phyloP scores from a whole-genome alignment of 176 grass and related monocot species.

The Carex scoparia region DNA sequence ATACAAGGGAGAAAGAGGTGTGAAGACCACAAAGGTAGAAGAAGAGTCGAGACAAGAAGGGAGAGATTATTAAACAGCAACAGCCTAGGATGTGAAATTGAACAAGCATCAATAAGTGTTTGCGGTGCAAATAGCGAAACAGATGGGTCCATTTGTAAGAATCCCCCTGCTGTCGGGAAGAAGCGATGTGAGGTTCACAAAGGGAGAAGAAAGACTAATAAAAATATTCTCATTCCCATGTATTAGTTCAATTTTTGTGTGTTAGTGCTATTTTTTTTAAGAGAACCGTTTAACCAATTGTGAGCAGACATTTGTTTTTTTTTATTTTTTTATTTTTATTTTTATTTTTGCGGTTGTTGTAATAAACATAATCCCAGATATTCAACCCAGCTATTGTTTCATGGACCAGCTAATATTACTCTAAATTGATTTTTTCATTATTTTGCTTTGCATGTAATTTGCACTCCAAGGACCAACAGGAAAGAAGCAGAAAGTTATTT shows the following conservation, averaged over 20 bases:
- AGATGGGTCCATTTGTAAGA: constrained; percentile 31
- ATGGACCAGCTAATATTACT: not conserved
- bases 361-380: not conserved
- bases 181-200: constrained; percentile 28
- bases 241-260: too few species aligned
- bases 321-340: too few species aligned
- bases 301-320: not conserved
- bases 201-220: constrained; percentile 19
- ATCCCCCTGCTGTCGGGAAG: constrained; percentile 12
- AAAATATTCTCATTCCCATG: not conserved
- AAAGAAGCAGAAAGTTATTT: not conserved
- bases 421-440: not conserved
- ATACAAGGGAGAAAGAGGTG: constrained; percentile 79
- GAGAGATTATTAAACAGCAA: constrained; percentile 5
- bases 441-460: not conserved
- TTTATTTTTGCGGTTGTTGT: not conserved
- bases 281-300: not conserved
- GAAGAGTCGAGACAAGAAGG: constrained; percentile 18
- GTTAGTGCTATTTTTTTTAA: not conserved
- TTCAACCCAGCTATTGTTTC: not conserved
- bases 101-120: not conserved
- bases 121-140: not conserved
- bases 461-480: not conserved
- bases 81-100: not conserved
- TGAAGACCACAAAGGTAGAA: constrained; percentile 77